phyloP scores from a whole-genome alignment of 306 rosid species.

The Cicer pinnatifidum region DNA sequence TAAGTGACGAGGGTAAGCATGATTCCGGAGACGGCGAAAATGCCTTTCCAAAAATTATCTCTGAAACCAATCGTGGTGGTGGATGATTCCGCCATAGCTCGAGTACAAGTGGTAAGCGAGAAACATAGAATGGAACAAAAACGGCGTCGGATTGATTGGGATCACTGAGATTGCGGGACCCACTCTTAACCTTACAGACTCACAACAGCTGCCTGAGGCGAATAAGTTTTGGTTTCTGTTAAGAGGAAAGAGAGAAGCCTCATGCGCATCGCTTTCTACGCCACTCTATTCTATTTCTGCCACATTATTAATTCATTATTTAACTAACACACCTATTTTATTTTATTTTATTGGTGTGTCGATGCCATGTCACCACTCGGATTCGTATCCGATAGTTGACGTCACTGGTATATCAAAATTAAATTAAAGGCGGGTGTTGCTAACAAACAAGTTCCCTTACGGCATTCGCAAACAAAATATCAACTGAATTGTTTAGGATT shows the following conservation, averaged over 20 bases:
- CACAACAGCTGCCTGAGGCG: neutral
- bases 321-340: too few relatives aligned
- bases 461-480: too few relatives aligned
- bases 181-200: slow-evolving; percentile 1
- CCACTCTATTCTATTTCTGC: slow-evolving; percentile 41
- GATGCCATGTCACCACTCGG: neutral
- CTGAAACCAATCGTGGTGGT: slow-evolving; percentile 37
- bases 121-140: slow-evolving; percentile 26
- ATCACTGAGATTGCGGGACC: slow-evolving; percentile 5
- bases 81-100: slow-evolving; percentile 64
- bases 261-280: slow-evolving; percentile 44
- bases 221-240: neutral
- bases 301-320: neutral
- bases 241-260: slow-evolving; percentile 23
- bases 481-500: too few relatives aligned
- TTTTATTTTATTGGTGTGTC: neutral
- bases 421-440: too few relatives aligned
- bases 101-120: neutral
- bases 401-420: neutral
- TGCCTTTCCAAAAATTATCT: slow-evolving; percentile 67
- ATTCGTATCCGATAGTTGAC: neutral
- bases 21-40: slow-evolving; percentile 81
- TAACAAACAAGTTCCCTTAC: too few relatives aligned
- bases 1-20: slow-evolving; percentile 93
- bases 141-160: slow-evolving; percentile 40